Conservation (phyloP, 345 rosid genomes). For the Acer negundo region DNA sequence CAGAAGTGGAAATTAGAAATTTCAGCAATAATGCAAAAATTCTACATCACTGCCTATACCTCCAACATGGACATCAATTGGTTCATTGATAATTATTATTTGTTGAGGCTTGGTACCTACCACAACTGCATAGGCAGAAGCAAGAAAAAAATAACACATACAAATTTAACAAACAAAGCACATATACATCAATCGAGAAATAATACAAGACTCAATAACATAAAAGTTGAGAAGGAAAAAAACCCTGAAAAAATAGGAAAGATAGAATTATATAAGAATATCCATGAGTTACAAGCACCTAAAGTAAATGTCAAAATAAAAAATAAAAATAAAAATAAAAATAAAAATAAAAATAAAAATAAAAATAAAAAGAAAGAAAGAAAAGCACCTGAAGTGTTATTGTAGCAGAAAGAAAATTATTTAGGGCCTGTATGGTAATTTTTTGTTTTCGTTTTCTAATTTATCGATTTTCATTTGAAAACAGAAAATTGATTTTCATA, state of each 20-base stretch:
- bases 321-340: not conserved
- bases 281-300: not conserved
- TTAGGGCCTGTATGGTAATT: too few species aligned
- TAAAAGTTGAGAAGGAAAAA: not conserved
- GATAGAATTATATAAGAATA: not conserved
- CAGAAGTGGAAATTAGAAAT: not conserved
- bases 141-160: not conserved
- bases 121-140: slow-evolving; percentile 12
- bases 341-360: not conserved
- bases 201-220: not conserved
- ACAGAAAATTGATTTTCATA: too few species aligned
- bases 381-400: slow-evolving; percentile 8
- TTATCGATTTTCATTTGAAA: too few species aligned
- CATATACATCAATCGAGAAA: not conserved
- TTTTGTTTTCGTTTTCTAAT: too few species aligned
- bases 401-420: slow-evolving; percentile 3
- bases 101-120: slow-evolving; percentile 2
- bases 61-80: slow-evolving; percentile 21
- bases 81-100: slow-evolving; percentile 12
- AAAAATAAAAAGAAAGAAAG: not conserved
- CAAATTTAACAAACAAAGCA: slow-evolving; percentile 1
- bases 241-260: not conserved
- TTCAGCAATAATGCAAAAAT: not conserved
- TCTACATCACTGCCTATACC: slow-evolving; percentile 9
- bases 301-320: not conserved